These are phyloP conservation scores for Monosporascus sp. DNA, from an alignment of 2,329 filamentous ascomycete species.

Conservation along the genomic window DNA sequence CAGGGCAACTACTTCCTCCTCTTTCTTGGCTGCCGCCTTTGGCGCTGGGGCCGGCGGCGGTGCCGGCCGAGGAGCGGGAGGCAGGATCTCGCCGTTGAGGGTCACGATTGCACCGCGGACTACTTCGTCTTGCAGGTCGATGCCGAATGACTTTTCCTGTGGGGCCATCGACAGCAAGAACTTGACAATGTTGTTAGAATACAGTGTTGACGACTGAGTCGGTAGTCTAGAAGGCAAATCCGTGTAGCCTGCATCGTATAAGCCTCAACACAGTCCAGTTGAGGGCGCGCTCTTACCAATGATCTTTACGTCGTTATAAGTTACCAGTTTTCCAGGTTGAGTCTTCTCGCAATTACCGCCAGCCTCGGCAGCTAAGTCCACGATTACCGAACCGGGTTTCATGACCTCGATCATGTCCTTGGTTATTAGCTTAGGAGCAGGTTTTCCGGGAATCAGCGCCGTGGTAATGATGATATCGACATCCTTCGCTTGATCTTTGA, in stretches of 20 bases:
- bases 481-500: slow-evolving; percentile 79
- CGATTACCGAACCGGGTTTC: slow-evolving; percentile 85
- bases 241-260: slow-evolving; percentile 59
- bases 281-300: slow-evolving; percentile 54
- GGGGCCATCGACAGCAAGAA: slow-evolving; percentile 78
- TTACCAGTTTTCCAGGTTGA: slow-evolving; percentile 62
- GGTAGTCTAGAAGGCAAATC: slow-evolving; percentile 82
- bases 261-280: slow-evolving; percentile 9
- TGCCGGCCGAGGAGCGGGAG: slow-evolving; percentile 65
- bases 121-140: slow-evolving; percentile 80
- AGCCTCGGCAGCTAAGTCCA: slow-evolving; percentile 82
- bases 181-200: slow-evolving; percentile 92
- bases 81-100: slow-evolving; percentile 68
- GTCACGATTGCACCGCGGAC: slow-evolving; percentile 82
- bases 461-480: slow-evolving; percentile 93
- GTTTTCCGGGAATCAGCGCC: slow-evolving; percentile 80
- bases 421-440: slow-evolving; percentile 78
- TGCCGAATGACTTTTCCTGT: slow-evolving; percentile 70
- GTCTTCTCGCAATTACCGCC: slow-evolving; percentile 87
- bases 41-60: slow-evolving; percentile 47
- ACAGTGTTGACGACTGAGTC: slow-evolving; percentile 83
- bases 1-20: slow-evolving; percentile 57
- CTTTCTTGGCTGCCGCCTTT: slow-evolving; percentile 34
- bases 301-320: slow-evolving; percentile 73
- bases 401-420: slow-evolving; percentile 75